These are phyloP conservation scores for Diatrype stigma DNA, from an alignment of 2,329 filamentous ascomycete genomes.

Conservation along the genomic window DNA sequence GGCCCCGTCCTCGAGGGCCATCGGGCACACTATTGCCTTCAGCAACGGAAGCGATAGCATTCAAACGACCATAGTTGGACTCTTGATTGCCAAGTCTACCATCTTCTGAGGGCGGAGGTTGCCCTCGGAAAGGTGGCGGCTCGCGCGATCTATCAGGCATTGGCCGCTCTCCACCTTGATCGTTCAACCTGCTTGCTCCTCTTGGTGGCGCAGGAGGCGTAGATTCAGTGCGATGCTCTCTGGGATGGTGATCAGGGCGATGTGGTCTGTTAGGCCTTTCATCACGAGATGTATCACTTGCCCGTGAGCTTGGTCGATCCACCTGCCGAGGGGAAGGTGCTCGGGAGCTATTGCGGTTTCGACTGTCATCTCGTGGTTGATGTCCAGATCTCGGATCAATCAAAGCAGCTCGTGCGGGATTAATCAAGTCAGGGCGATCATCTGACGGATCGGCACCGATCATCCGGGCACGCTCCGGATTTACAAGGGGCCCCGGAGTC, in stretches of 20 bases:
- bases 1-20: conserved; percentile 52
- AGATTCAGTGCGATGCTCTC: conserved; percentile 28
- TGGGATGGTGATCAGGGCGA: conserved; percentile 30
- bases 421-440: conserved; percentile 38
- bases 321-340: conserved; percentile 38
- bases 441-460: conserved; percentile 33
- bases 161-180: conserved; percentile 37
- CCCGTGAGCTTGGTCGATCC: conserved; percentile 32
- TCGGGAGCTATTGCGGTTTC: conserved; percentile 34
- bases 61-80: conserved; percentile 60
- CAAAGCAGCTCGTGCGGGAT: conserved; percentile 44
- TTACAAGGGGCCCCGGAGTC: conserved; percentile 44
- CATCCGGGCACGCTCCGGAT: conserved; percentile 51
- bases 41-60: conserved; percentile 41
- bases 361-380: conserved; percentile 38
- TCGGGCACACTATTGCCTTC: conserved; percentile 43
- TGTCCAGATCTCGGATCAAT: conserved; percentile 38
- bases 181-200: conserved; percentile 25
- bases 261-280: conserved; percentile 43
- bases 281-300: conserved; percentile 39
- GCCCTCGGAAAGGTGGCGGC: conserved; percentile 33
- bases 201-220: conserved; percentile 19
- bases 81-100: conserved; percentile 51
- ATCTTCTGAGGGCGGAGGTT: conserved; percentile 37
- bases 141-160: conserved; percentile 39